Evolutionary conservation across 371 early-diverging fungal genomes (phyloP).

Genomic region (Zychaea mexicana): DNA sequence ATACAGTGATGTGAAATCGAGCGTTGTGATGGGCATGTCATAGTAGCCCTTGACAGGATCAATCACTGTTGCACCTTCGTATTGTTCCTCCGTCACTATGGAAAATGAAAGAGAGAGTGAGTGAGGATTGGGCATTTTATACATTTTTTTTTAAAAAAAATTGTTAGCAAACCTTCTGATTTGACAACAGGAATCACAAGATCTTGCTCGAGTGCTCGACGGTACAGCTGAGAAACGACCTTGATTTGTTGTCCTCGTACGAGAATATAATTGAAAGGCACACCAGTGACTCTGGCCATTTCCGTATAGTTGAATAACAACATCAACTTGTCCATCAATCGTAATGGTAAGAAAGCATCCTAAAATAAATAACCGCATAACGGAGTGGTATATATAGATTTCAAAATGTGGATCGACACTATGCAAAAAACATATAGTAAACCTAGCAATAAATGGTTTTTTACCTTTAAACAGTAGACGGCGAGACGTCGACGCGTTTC

Average conservation of each 20-base stretch:
- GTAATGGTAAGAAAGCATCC: conserved; percentile 98
- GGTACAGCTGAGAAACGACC: conserved; percentile 96
- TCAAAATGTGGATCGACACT: too few species aligned
- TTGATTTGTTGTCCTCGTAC: conserved; percentile 98
- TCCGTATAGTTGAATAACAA: conserved; percentile 97
- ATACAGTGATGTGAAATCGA: conserved; percentile 99
- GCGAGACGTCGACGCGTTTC: conserved; percentile 98
- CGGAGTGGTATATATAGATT: background rate
- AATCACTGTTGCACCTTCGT: conserved; percentile 99
- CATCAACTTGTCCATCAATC: conserved; percentile 98
- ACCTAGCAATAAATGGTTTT: background rate
- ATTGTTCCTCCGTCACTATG: conserved; percentile 81
- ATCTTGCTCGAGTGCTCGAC: conserved; percentile 85
- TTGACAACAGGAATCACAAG: conserved; percentile 93
- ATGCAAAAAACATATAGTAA: too few species aligned
- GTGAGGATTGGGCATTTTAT: background rate
- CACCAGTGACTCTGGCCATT: conserved; percentile 99
- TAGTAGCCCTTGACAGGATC: conserved; percentile 98
- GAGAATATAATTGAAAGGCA: conserved; percentile 96
- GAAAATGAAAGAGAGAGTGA: background rate
- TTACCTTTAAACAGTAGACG: conserved; percentile 95
- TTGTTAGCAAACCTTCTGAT: conserved; percentile 58
- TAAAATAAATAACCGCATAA: too few species aligned
- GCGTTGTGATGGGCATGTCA: conserved; percentile 95
- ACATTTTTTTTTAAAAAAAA: background rate